phyloP scores from a whole-genome alignment of 1,284 basidiomycete species.

The Leccinum olivaceoglutinosum region DNA sequence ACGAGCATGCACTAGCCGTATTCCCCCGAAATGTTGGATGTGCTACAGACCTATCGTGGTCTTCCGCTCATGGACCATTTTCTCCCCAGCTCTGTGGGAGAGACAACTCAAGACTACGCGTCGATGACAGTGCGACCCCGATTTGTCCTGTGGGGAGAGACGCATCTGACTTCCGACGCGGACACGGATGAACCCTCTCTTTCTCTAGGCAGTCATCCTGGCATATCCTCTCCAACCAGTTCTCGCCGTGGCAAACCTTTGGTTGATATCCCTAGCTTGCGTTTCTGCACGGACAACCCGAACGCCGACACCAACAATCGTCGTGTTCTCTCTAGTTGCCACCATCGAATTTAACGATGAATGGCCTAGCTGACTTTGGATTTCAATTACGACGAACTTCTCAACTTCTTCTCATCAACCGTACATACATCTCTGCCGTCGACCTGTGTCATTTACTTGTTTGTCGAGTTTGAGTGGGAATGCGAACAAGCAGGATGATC shows the following conservation, averaged over 20 bases:
- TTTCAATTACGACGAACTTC: conserved; percentile 76
- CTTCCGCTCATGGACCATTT: no score
- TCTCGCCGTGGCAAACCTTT: conserved; percentile 27
- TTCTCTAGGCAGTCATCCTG: no score
- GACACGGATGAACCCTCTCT: conserved; percentile 22
- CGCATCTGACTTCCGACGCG: no score
- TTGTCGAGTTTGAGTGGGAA: conserved; percentile 36
- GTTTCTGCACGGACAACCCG: conserved; percentile 19
- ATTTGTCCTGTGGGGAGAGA: no score
- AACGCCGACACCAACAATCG: conserved; percentile 23
- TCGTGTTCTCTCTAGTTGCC: conserved; percentile 68
- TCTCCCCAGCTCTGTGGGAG: no score
- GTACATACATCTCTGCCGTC: conserved; percentile 70
- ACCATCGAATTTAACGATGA: conserved; percentile 77
- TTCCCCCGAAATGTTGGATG: conserved; percentile 30
- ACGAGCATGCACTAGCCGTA: conserved; percentile 34
- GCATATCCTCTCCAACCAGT: conserved; percentile 8
- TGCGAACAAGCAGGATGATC: conserved; percentile 29
- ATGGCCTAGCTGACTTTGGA: conserved; percentile 83
- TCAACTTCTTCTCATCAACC: conserved; percentile 86
- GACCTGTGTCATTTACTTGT: conserved; percentile 78
- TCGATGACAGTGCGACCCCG: no score
- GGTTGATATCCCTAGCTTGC: conserved; percentile 31
- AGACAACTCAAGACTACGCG: no score
- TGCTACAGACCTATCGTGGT: no score